A percentile compares a stretch with the other conserved stretches of the same genome.
Conservation (phyloP, 1,139 yeast genomes). For the Yamadazyma mexicana region DNA sequence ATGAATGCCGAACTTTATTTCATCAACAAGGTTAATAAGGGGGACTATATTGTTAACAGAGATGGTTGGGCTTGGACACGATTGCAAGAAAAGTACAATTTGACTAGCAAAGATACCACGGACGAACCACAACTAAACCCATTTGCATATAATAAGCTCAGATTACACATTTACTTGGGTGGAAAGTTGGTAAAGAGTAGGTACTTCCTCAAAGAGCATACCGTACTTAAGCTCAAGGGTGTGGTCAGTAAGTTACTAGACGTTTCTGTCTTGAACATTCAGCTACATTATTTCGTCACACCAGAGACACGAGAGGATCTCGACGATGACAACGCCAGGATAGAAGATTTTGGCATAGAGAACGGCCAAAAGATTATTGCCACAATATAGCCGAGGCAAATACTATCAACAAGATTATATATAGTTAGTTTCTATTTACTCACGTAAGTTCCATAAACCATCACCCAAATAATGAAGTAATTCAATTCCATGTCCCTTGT, state of each 20-base stretch:
- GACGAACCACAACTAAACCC: slow-evolving; percentile 3
- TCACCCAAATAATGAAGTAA: slow-evolving; percentile 85
- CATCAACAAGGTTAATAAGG: slow-evolving; percentile 48
- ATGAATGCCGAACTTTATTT: slow-evolving; percentile 68
- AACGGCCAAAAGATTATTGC: slow-evolving; percentile 12
- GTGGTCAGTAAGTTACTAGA: slow-evolving; percentile 15
- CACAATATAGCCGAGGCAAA: too few relatives aligned
- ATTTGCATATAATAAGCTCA: slow-evolving; percentile 13
- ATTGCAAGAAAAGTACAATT: slow-evolving; percentile 25
- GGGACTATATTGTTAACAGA: slow-evolving; percentile 21
- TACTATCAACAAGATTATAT: too few relatives aligned
- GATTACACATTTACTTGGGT: slow-evolving; percentile 12
- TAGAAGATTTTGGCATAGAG: slow-evolving; percentile 27
- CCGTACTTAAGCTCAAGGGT: slow-evolving; percentile 33
- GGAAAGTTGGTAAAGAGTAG: slow-evolving; percentile 13
- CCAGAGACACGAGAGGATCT: slow-evolving; percentile 17
- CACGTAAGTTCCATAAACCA: slow-evolving; percentile 71
- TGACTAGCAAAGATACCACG: slow-evolving; percentile 1
- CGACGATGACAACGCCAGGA: slow-evolving; percentile 35
- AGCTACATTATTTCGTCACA: slow-evolving; percentile 19
- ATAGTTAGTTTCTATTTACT: too few relatives aligned
- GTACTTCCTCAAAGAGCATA: slow-evolving; percentile 22
- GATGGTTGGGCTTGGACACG: slow-evolving; percentile 25
- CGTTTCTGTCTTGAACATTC: slow-evolving; percentile 17
- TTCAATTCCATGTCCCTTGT: slow-evolving; percentile 91